Conservation (phyloP, 129 eudicot genomes). For the Arctium minus region DNA sequence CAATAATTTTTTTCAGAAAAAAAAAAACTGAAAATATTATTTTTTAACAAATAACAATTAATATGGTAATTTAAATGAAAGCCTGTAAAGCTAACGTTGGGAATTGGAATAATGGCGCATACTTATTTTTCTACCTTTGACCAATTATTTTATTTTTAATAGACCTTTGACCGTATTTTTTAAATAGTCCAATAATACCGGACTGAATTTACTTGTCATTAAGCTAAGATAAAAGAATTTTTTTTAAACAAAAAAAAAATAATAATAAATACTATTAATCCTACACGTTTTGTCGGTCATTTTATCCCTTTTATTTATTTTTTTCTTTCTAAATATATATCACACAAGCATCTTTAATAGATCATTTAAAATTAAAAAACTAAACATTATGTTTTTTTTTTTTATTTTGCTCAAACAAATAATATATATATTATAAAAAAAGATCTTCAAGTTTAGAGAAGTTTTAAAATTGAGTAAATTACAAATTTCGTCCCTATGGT, state of each 20-base stretch:
- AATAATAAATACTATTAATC: not conserved
- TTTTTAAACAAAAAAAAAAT: not conserved
- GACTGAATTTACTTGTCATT: not conserved
- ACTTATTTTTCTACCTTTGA: constrained; percentile 43
- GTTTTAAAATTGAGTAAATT: no score
- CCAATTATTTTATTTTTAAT: constrained; percentile 45
- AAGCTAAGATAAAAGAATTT: no score
- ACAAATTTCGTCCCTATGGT: no score
- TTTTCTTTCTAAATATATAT: no score
- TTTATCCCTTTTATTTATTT: no score
- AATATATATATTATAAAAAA: no score
- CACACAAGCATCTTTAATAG: no score
- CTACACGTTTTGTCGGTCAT: not conserved
- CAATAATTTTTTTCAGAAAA: no score
- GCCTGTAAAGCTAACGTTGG: constrained; percentile 57
- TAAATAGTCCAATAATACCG: not conserved
- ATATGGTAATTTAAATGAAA: constrained; percentile 14
- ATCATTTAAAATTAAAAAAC: no score
- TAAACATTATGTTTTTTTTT: no score
- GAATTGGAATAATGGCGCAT: constrained; percentile 18
- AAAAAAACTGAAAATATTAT: not conserved
- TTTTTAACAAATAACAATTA: not conserved
- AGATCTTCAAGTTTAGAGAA: no score
- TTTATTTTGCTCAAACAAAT: no score
- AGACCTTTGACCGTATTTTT: not conserved